A percentile compares a stretch with the other conserved stretches of the same genome.
Conservation (phyloP, 2,329 filamentous ascomycete species). For the Penicillium sp. region DNA sequence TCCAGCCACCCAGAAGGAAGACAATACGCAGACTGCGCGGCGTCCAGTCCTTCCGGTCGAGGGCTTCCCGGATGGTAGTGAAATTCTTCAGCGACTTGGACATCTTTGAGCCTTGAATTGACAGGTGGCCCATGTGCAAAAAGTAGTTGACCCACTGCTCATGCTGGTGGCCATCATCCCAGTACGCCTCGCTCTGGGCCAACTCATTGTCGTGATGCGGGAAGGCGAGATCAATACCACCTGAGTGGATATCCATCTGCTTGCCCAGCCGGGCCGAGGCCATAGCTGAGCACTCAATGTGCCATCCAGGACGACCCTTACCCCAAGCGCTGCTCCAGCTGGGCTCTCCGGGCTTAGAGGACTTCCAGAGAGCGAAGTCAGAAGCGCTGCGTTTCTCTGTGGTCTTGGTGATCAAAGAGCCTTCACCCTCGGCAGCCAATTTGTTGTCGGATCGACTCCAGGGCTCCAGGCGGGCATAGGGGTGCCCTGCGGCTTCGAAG, state of each 20-base stretch:
- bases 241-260: conserved; percentile 89
- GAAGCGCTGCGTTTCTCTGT: conserved; percentile 73
- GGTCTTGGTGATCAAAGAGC: conserved; percentile 66
- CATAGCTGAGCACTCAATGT: conserved; percentile 97
- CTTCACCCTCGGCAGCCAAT: conserved; percentile 86
- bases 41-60: conserved; percentile 71
- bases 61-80: conserved; percentile 84
- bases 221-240: conserved; percentile 87
- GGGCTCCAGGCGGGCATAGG: conserved; percentile 82
- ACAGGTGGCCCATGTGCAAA: conserved; percentile 90
- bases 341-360: conserved; percentile 87
- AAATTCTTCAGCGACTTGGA: conserved; percentile 96
- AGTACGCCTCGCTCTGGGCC: conserved; percentile 88
- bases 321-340: conserved; percentile 90
- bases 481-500: conserved; percentile 82
- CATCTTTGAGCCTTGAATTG: conserved; percentile 92
- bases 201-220: conserved; percentile 93
- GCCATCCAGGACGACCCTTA: conserved; percentile 86
- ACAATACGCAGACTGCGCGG: conserved; percentile 79
- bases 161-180: conserved; percentile 48
- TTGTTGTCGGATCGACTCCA: conserved; percentile 83
- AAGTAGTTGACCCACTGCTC: conserved; percentile 94
- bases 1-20: conserved; percentile 87
- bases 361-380: conserved; percentile 95
- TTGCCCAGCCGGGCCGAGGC: conserved; percentile 83